Conservation (phyloP, 495 filamentous ascomycete genomes). For the Lophiotrema nucula region DNA sequence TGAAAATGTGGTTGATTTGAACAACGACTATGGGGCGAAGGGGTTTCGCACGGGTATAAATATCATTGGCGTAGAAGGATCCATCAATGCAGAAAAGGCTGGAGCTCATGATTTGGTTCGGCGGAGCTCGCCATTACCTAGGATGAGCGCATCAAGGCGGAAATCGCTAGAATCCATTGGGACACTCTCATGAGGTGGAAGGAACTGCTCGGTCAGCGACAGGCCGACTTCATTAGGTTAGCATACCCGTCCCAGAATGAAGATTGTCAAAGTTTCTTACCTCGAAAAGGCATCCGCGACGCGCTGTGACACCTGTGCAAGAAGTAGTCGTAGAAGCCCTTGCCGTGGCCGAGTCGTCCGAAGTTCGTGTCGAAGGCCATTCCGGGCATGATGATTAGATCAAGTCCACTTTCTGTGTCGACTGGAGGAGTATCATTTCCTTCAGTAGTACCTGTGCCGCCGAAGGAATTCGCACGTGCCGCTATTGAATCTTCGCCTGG, state of each 20-base stretch:
- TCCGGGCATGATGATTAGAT: constrained; percentile 89
- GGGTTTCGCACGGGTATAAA: no score
- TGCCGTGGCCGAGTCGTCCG: constrained; percentile 85
- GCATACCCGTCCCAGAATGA: constrained; percentile 14
- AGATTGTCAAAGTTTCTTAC: constrained; percentile 45
- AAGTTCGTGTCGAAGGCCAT: constrained; percentile 83
- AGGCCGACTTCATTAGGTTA: constrained; percentile 62
- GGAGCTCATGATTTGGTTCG: constrained; percentile 19
- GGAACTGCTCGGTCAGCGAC: constrained; percentile 82
- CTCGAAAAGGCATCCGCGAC: constrained; percentile 62
- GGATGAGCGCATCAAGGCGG: constrained; percentile 63
- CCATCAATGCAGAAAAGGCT: neutral
- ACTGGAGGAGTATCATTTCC: constrained; percentile 23
- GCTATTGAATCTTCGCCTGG: constrained; percentile 61
- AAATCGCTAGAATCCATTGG: constrained; percentile 68
- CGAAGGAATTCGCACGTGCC: constrained; percentile 66
- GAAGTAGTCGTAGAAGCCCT: constrained; percentile 96
- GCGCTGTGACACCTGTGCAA: constrained; percentile 63
- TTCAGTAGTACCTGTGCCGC: constrained; percentile 46
- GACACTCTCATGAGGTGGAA: constrained; percentile 59
- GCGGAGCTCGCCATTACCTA: constrained; percentile 51
- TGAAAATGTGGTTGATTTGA: no score
- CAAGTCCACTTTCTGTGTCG: constrained; percentile 57
- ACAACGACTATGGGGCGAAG: no score
- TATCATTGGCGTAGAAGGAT: no score